Evolutionary conservation across 2,329 filamentous ascomycete species (phyloP), one percentile per base, ranked within the genome.

Genomic region (Diaporthe destruens): DNA sequence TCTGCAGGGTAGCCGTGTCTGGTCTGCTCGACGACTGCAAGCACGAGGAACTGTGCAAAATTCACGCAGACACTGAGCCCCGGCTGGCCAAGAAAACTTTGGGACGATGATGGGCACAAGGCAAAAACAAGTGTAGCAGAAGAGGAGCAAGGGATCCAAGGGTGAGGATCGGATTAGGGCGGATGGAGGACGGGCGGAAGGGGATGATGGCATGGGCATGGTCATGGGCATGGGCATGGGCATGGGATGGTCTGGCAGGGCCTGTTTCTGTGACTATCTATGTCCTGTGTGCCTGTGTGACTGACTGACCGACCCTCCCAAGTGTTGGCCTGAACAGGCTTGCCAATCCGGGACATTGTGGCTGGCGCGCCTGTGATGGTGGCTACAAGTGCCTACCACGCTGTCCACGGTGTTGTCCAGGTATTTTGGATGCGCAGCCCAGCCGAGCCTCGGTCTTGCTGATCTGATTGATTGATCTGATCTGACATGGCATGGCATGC

Each of bases 41-140:
- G 57, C 39, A 44, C 57, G n/a, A 18, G 39, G 57, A 61, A 29
- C 16, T 18, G 2, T 42, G 12, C 39, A 4, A 6, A 16, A 6
- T 18, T 1, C 39, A 29, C 6, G 39, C 39, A 42, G 36, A 12
- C 36, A 23, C 25, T 55, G 34, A 16, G 20, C 16, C 20, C n/a
- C 42, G 23, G 39, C 25, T 59, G 67, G 54, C 39, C 67, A 59
- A 53, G 44, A 42, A 53, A 18, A 7, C 29, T 5, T 51, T 53
- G 61, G 44, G 25, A 12, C 29, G n/a, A 32, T 32, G 67, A 53
- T 61, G 44, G 55, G 34, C 67, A 36, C 66, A 29, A 32, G 32
- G 55, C 53, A 70, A 61, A 70, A 70, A 61, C 53, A 70, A 69
- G 53, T 69, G 53, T 57, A 49, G 66, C 66, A 69, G 66, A 36